Evolutionary conservation across 257 asterid species (phyloP).

Genomic region (Penstemon newberryi): DNA sequence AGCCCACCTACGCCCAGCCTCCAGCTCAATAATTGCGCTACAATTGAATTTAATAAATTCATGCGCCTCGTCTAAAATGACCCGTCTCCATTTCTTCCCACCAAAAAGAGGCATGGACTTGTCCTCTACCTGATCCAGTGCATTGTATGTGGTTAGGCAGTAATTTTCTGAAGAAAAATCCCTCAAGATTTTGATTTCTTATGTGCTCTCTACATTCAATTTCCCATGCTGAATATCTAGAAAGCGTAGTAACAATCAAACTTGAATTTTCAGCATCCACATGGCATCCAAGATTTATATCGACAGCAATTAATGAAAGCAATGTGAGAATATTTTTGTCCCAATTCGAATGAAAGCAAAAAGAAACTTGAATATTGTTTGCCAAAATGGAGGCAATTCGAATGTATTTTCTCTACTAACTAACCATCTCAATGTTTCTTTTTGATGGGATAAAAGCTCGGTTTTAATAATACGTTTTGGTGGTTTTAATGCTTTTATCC

Average conservation of each 20-base stretch:
- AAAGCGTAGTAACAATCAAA: constrained; percentile 72
- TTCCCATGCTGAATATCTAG: constrained; percentile 76
- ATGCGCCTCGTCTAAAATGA: constrained; percentile 88
- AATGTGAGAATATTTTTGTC: constrained; percentile 51
- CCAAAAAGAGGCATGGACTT: constrained; percentile 56
- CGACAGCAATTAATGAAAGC: constrained; percentile 75
- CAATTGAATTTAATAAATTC: constrained; percentile 73
- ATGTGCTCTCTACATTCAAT: constrained; percentile 79
- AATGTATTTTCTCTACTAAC: constrained; percentile 66
- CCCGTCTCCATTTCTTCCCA: constrained; percentile 79
- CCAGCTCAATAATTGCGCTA: constrained; percentile 64
- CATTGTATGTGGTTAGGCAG: constrained; percentile 77
- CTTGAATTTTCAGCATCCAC: constrained; percentile 44
- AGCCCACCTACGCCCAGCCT: constrained; percentile 75
- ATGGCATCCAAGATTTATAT: constrained; percentile 37
- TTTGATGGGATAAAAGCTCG: constrained; percentile 70
- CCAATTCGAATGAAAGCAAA: too few relatives aligned
- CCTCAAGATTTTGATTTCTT: constrained; percentile 48
- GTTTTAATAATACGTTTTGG: constrained; percentile 58
- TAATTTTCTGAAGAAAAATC: constrained; percentile 75
- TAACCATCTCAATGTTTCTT: constrained; percentile 79
- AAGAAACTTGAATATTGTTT: too few relatives aligned
- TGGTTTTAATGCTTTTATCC: constrained; percentile 61
- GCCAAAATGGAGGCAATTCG: constrained; percentile 87
- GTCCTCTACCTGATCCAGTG: constrained; percentile 56